Evolutionary conservation across 2,329 filamentous ascomycete species (phyloP).

Genomic region (Fusarium incarnatum): DNA sequence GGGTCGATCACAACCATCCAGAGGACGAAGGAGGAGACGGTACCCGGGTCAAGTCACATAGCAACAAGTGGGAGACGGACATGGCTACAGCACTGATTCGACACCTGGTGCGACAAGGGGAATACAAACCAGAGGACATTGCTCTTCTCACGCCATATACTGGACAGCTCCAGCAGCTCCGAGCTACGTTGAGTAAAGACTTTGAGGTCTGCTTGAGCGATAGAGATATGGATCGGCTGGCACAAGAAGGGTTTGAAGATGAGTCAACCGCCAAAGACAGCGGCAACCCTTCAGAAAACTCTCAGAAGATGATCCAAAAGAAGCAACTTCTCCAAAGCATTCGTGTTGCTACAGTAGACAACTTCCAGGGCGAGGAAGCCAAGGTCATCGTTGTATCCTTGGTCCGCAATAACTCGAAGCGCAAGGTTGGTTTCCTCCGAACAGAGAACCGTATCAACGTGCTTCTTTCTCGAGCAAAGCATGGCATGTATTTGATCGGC

Average conservation of each 20-base stretch:
- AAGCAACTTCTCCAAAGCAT: slow-evolving; percentile 60
- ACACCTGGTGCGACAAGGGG: slow-evolving; percentile 74
- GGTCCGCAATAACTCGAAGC: slow-evolving; percentile 73
- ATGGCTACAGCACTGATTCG: slow-evolving; percentile 72
- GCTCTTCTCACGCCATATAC: slow-evolving; percentile 76
- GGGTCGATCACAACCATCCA: slow-evolving; percentile 67
- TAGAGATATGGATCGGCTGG: slow-evolving; percentile 67
- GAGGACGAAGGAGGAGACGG: slow-evolving; percentile 56
- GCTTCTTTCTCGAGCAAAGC: slow-evolving; percentile 71
- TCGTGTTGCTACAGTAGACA: slow-evolving; percentile 75
- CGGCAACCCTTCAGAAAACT: neutral
- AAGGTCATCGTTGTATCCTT: slow-evolving; percentile 77
- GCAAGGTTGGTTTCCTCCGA: slow-evolving; percentile 72
- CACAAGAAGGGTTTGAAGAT: neutral
- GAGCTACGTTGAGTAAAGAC: slow-evolving; percentile 55
- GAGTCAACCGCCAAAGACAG: neutral
- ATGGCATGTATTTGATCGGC: slow-evolving; percentile 78
- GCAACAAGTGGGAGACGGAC: slow-evolving; percentile 70
- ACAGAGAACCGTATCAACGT: slow-evolving; percentile 77
- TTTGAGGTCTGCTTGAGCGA: slow-evolving; percentile 75
- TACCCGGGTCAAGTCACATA: slow-evolving; percentile 58
- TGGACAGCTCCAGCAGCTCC: slow-evolving; percentile 67
- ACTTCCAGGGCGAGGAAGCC: slow-evolving; percentile 82
- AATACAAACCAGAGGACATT: slow-evolving; percentile 70
- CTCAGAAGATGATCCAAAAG: slow-evolving; percentile 25